A percentile compares a stretch with the other conserved stretches of the same genome.
These are phyloP conservation scores for Mortierella sp. DNA, from an alignment of 371 early-diverging fungal species.

Conservation along the genomic window DNA sequence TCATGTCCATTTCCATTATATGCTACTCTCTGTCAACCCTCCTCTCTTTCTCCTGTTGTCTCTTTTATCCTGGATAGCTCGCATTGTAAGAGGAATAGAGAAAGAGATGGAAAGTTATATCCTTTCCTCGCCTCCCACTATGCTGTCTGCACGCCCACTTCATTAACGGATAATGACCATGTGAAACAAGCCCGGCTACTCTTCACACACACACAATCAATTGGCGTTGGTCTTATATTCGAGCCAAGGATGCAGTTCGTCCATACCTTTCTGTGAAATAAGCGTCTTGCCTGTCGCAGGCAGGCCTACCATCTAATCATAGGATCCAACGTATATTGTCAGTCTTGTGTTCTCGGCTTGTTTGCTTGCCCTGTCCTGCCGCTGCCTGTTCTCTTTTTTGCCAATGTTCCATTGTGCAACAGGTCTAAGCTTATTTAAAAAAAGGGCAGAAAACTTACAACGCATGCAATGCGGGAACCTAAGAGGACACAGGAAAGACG, in stretches of 20 bases:
- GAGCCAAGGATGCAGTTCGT: background rate
- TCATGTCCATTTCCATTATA: background rate
- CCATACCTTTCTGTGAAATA: conserved; percentile 90
- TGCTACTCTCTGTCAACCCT: background rate
- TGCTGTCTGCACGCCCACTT: background rate
- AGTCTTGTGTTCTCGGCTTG: background rate
- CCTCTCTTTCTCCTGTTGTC: background rate
- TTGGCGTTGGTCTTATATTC: background rate
- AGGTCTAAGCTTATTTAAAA: too few species aligned
- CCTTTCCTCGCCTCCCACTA: background rate
- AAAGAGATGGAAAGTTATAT: background rate
- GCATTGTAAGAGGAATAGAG: background rate
- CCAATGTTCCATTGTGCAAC: background rate
- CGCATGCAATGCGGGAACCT: conserved; percentile 77
- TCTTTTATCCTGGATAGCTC: background rate
- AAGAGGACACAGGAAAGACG: background rate
- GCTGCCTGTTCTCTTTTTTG: background rate
- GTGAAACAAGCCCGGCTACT: background rate
- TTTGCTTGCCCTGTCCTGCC: too few species aligned
- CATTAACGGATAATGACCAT: background rate
- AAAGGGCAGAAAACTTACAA: conserved; percentile 62
- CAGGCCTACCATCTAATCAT: conserved; percentile 82
- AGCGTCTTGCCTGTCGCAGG: conserved; percentile 95
- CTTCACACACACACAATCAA: too few species aligned
- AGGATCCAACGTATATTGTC: background rate